Evolutionary conservation across 164 flowering plant genomes (phyloP).

Genomic region (Annona cherimola): DNA sequence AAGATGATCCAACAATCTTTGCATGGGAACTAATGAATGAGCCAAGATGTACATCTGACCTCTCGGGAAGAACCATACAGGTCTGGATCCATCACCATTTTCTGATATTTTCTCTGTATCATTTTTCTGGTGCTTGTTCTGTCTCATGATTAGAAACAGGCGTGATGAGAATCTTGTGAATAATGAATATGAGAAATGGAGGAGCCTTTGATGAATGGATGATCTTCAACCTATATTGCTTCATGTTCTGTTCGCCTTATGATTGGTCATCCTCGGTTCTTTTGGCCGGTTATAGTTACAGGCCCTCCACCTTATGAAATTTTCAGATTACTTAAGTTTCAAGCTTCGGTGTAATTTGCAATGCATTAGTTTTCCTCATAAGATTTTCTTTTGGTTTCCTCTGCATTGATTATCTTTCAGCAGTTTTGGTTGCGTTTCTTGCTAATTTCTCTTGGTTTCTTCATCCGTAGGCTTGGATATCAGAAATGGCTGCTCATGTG

Average conservation of each 20-base stretch:
- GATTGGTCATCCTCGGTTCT: background rate
- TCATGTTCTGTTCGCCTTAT: background rate
- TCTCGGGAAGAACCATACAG: slow-evolving; percentile 57
- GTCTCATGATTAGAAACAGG: background rate
- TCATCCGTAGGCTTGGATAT: slow-evolving; percentile 47
- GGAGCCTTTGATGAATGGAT: background rate
- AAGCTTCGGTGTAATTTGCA: background rate
- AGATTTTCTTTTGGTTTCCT: background rate
- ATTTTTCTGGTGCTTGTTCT: background rate
- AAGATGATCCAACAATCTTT: slow-evolving; percentile 80
- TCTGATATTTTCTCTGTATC: background rate
- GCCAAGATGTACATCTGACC: slow-evolving; percentile 61
- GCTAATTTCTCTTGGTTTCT: background rate
- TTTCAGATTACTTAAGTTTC: background rate
- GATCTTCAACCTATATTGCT: background rate
- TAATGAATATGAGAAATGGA: background rate
- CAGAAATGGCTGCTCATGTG: slow-evolving; percentile 65
- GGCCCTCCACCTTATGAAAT: background rate
- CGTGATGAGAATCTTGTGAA: background rate
- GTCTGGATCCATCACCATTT: slow-evolving; percentile 16
- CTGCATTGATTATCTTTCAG: background rate
- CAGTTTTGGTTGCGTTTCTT: background rate
- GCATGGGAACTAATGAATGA: slow-evolving; percentile 97
- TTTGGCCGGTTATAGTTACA: background rate
- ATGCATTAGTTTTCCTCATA: background rate